Evolutionary conservation across 1,284 basidiomycete genomes (phyloP).

Genomic region (Ceraceosorus guamensis): DNA sequence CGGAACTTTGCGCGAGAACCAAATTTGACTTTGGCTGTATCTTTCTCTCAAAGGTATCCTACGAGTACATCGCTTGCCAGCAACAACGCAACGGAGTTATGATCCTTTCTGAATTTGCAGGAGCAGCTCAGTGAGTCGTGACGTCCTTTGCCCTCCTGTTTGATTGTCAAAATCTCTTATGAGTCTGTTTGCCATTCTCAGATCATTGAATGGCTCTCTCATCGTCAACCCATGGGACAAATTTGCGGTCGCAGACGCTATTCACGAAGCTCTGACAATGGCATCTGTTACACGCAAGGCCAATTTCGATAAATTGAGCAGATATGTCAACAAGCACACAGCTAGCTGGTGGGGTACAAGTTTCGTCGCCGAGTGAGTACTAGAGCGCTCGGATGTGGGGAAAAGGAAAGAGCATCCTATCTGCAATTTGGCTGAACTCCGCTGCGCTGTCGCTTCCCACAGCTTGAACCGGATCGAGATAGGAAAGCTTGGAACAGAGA

Average conservation of each 20-base stretch:
- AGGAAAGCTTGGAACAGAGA: background rate
- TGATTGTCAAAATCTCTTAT: background rate
- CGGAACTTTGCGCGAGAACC: background rate
- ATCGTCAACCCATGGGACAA: conserved; percentile 51
- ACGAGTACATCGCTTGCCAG: conserved; percentile 97
- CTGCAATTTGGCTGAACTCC: background rate
- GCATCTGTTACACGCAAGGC: conserved; percentile 67
- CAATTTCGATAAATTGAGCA: conserved; percentile 90
- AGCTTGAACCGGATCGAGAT: background rate
- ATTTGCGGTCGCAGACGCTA: conserved; percentile 90
- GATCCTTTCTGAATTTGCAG: conserved; percentile 97
- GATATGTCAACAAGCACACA: conserved; percentile 51
- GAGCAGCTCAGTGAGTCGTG: conserved; percentile 72
- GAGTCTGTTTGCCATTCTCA: background rate
- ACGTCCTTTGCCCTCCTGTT: background rate
- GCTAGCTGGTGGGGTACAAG: conserved; percentile 44
- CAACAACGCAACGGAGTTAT: conserved; percentile 85
- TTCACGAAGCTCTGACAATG: conserved; percentile 89
- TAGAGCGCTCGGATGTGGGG: too few relatives aligned
- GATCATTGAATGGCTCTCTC: conserved; percentile 49
- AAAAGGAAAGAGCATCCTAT: background rate
- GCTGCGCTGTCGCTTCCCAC: too few relatives aligned
- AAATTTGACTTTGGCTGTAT: conserved; percentile 4
- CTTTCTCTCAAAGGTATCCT: too few relatives aligned
- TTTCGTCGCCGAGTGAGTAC: conserved; percentile 7